Base-by-base conservation (phyloP, 1,284 basidiomycete species). In the Microbotryum lychnidis-dioicae region DNA sequence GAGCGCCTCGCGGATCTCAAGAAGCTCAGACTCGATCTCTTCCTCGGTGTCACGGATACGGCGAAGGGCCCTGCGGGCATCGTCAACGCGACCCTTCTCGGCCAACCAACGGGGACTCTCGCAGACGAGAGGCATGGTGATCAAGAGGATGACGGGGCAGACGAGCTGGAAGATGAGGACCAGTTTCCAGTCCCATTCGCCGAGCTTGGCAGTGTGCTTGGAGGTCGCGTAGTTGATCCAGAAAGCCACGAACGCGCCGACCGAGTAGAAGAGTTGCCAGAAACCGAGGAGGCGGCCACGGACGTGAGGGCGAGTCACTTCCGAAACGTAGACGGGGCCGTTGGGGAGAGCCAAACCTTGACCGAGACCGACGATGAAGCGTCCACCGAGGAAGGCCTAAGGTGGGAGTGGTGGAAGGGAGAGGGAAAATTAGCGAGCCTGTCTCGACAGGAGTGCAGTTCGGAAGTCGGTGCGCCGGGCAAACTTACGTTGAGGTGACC, bases 1-100 rank as follows among this genome's bases (percentile, higher is more conserved):
- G 46, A 68, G 58, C 9, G 67, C 67, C 21, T 60, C 60, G 45
- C 62, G 54, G 49, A 68, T 66, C 44, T 60, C 49, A 44, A 61
- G 56, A 12, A 68, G 60, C 56, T 68, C 64, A 16, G 51, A 6
- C 57, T 68, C 64, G 54, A 66, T 57, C 50, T 65, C 62, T 16
- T 57, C 60, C 18, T 56, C 57, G 23, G 57, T 54, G 10, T 54
- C 47, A 14, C 67, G 61, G 29, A 63, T 59, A n/a, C 58, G 52
- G 23, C 48, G 50, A 21, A 68, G 44, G 33, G 59, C 47, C 10
- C 25, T n/a, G 20, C 63, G 52, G n/a, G 37, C 37, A 12, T 42
- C 37, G 37, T 42, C 37, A 18, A 42, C 12, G 37, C 37, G 37
- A 42, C 37, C 37, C 37, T 42, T 42, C 14, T 42, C 37, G 2